Evolutionary conservation across 495 filamentous ascomycete species (phyloP).

Genomic region (Penicillium egyptiacum): DNA sequence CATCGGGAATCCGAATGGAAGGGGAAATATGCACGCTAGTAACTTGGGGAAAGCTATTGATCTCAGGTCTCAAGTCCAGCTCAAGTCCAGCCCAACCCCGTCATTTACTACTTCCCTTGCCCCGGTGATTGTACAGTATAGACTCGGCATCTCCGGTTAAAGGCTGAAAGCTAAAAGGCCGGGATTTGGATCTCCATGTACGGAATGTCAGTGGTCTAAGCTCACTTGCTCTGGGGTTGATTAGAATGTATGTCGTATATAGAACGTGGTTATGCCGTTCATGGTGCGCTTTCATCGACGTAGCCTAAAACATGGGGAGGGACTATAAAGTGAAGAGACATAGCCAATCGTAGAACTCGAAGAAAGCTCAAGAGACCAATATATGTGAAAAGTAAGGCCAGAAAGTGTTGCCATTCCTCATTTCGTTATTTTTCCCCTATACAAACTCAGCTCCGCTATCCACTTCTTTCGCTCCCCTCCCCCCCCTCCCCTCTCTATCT

Average conservation of each 20-base stretch:
- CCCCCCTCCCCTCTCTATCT: constrained; percentile 18
- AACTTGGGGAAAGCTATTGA: background rate
- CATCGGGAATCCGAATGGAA: background rate
- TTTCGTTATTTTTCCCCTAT: constrained; percentile 12
- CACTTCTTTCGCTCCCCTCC: constrained; percentile 18
- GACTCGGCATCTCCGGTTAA: constrained; percentile 3
- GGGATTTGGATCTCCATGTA: background rate
- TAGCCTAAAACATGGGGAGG: background rate
- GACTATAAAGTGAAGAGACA: background rate
- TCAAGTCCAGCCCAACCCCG: background rate
- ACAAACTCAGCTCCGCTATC: constrained; percentile 27
- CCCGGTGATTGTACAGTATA: constrained; percentile 1
- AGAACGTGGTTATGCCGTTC: background rate
- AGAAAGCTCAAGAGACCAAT: background rate
- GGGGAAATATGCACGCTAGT: background rate
- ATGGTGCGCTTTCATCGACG: background rate
- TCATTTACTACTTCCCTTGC: constrained; percentile 3
- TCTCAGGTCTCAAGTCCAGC: background rate
- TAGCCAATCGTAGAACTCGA: background rate
- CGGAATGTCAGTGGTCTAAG: background rate
- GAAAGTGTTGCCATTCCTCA: constrained; percentile 16
- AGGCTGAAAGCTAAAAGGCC: constrained; percentile 2
- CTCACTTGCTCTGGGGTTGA: background rate
- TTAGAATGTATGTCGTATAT: background rate
- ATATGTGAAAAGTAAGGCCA: background rate